phyloP scores from a whole-genome alignment of 2,329 filamentous ascomycete genomes.

The Monosporascus ibericus region DNA sequence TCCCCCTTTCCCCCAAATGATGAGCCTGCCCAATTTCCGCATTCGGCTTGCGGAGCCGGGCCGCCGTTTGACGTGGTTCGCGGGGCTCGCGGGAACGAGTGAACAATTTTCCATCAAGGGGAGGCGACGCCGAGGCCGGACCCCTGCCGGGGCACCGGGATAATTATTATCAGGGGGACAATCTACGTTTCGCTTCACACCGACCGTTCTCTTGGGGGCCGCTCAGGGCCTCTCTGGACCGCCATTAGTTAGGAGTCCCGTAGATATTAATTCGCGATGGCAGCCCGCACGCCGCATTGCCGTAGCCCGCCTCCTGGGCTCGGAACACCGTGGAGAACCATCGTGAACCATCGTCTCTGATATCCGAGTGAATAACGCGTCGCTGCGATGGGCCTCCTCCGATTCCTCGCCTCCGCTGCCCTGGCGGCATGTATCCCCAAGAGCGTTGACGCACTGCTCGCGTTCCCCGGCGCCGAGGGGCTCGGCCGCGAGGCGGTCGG shows the following conservation, averaged over 20 bases:
- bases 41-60: no score
- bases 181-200: background rate
- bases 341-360: background rate
- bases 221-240: background rate
- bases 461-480: constrained; percentile 45
- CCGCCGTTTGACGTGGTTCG: no score
- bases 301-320: no score
- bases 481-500: constrained; percentile 41
- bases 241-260: no score
- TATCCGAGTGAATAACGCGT: background rate
- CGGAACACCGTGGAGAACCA: background rate
- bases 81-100: no score
- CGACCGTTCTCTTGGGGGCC: background rate
- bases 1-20: no score
- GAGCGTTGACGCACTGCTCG: constrained; percentile 22
- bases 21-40: no score
- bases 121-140: background rate
- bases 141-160: background rate
- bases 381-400: constrained; percentile 10
- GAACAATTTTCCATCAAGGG: background rate
- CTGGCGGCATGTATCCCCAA: constrained; percentile 7
- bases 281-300: no score
- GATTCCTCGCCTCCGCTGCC: constrained; percentile 4
- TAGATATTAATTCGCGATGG: no score
- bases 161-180: background rate